Evolutionary conservation across 1,284 basidiomycete genomes (phyloP).

Genomic region (Marasmius fiardii): DNA sequence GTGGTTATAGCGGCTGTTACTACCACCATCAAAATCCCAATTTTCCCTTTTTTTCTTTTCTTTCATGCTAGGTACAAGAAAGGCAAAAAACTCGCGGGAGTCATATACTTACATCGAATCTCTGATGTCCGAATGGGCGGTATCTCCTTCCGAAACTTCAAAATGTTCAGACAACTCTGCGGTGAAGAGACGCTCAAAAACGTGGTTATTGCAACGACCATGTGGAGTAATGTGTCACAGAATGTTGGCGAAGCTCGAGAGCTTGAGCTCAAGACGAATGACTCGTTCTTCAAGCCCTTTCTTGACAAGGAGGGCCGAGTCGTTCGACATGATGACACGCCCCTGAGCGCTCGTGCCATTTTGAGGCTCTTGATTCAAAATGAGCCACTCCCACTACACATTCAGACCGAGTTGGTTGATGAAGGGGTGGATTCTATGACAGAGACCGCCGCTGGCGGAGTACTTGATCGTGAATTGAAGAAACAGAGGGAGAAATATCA

Average conservation of each 20-base stretch:
- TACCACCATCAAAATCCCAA: background rate
- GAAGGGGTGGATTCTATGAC: background rate
- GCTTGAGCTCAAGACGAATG: conserved; percentile 27
- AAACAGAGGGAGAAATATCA: conserved; percentile 3
- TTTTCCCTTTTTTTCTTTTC: too few species aligned
- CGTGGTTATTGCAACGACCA: conserved; percentile 44
- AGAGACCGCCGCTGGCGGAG: conserved; percentile 3
- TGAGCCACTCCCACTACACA: background rate
- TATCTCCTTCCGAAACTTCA: conserved; percentile 41
- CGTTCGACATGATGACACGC: conserved; percentile 27
- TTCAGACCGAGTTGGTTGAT: conserved; percentile 8
- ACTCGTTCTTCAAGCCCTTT: conserved; percentile 34
- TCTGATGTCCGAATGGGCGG: conserved; percentile 45
- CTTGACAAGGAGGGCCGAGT: conserved; percentile 32
- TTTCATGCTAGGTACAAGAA: conserved; percentile 20
- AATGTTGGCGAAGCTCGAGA: conserved; percentile 30
- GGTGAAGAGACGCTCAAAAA: conserved; percentile 42
- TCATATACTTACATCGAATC: conserved; percentile 52
- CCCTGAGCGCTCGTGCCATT: conserved; percentile 7
- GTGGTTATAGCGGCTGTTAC: too few species aligned
- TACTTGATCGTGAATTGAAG: conserved; percentile 4
- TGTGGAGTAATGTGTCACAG: conserved; percentile 37
- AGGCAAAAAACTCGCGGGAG: conserved; percentile 36
- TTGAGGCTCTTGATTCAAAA: background rate
- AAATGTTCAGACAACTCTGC: conserved; percentile 46